These are phyloP conservation scores for Nitzschia sp. DNA, from an alignment of 108 stramenopile species.

Conservation along the genomic window DNA sequence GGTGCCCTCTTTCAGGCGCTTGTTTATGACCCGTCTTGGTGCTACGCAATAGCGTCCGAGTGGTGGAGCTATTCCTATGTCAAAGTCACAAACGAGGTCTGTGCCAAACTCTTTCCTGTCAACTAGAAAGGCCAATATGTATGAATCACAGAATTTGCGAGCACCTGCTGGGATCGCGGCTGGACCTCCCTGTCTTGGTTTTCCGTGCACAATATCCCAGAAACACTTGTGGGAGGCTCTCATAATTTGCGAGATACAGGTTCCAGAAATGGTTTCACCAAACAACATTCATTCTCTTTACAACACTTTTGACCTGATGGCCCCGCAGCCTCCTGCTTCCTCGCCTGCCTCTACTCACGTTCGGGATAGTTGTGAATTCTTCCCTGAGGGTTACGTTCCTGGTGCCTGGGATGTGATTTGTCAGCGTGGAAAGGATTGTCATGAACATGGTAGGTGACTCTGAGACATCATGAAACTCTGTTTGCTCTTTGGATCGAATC, in stretches of 20 bases:
- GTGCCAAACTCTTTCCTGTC: no score
- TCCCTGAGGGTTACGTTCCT: conserved; percentile 17
- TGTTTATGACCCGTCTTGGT: no score
- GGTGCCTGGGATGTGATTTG: conserved; percentile 27
- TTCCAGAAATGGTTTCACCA: conserved; percentile 4
- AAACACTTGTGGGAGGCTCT: neutral
- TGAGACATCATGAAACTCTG: neutral
- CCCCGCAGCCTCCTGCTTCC: neutral
- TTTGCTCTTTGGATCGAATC: neutral
- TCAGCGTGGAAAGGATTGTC: conserved; percentile 14
- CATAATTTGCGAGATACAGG: neutral
- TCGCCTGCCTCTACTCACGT: neutral
- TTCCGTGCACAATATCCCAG: no score
- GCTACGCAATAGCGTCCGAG: no score
- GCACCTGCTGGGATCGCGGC: no score
- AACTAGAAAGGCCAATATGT: no score
- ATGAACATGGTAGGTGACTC: conserved; percentile 25
- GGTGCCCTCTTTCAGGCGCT: no score
- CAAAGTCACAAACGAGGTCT: no score
- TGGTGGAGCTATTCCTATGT: no score
- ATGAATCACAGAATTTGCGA: no score
- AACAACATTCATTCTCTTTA: neutral
- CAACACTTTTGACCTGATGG: neutral
- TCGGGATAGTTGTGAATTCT: neutral
- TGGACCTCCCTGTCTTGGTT: no score